phyloP scores from a whole-genome alignment of 768 basidiomycete species.

The Amyloporia xantha region DNA sequence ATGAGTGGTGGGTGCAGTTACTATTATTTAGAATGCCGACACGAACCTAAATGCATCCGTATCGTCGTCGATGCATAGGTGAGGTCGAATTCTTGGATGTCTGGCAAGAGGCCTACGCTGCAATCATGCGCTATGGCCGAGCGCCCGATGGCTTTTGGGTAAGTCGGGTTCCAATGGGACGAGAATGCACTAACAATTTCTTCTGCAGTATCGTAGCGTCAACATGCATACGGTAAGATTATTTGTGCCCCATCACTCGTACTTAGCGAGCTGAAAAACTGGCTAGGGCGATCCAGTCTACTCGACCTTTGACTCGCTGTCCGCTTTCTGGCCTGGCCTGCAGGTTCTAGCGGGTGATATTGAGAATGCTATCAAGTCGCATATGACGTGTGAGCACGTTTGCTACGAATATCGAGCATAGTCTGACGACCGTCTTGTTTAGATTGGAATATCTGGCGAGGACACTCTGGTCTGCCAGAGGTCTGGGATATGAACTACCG shows the following conservation, averaged over 20 bases:
- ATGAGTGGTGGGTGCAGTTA: constrained; percentile 52
- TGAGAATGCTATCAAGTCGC: constrained; percentile 87
- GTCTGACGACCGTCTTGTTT: constrained; percentile 3
- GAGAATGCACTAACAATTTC: neutral
- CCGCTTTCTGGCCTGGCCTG: constrained; percentile 96
- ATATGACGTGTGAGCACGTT: constrained; percentile 69
- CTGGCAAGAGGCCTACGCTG: constrained; percentile 30
- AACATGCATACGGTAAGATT: constrained; percentile 42
- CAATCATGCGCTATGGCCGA: constrained; percentile 72
- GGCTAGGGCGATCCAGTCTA: constrained; percentile 66
- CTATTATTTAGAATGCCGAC: too few relatives aligned
- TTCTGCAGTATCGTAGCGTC: constrained; percentile 72
- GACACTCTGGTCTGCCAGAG: constrained; percentile 85
- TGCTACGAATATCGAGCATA: neutral
- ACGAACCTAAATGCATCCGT: too few relatives aligned
- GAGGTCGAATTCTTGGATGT: constrained; percentile 33
- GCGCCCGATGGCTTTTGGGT: constrained; percentile 88
- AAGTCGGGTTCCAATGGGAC: constrained; percentile 13
- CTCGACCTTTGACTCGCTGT: constrained; percentile 85
- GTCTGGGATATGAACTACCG: constrained; percentile 79
- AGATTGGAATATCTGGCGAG: constrained; percentile 94
- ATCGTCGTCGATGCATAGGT: too few relatives aligned
- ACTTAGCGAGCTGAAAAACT: neutral
- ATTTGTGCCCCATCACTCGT: neutral
- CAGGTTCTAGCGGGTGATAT: constrained; percentile 85